Base-by-base conservation (phyloP, 176 grass and related monocot species). In the Metroxylon sagu region DNA sequence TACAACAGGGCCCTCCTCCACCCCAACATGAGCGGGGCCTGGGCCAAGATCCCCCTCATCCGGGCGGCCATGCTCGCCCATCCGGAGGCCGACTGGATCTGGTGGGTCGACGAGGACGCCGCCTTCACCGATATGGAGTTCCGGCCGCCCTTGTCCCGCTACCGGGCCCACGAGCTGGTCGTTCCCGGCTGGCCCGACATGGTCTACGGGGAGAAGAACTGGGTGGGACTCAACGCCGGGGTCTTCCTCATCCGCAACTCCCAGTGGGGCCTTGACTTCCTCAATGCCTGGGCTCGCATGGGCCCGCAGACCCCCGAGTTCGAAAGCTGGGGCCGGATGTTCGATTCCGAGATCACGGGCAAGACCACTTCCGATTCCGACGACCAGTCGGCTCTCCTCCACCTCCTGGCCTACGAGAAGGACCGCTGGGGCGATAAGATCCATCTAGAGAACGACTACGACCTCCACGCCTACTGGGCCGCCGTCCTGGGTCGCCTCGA, bases 21-120 rank as follows among this genome's bases (percentile, higher is more conserved):
- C 61, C 72, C 86, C 2, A 66, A 64, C 19, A 96, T 96, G 92
- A 50, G 54, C 54, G 56, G 61, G 26, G 90, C 77, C 81, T 97
- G 84, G 92, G 83, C 84, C 2, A 97, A 97, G 76, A 71, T 90
- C 31, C 92, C 92, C 2, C 6, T 49, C 17, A 62, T 96, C 50
- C 74, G 83, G 0, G 86, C 92, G 1, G 80, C 86, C 72, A 96
- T 96, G 86, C 61, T 90, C 2, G 83, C 92, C 19, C 86, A 90
- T 71, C 92, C 86, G 31, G 92, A 90, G 64, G 80, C 80, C 14
- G 92, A 96, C 48, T 97, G 87, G 83, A 69, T 97, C 25, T 97
- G 92, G 87, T 97, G 92, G 92, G 87, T 90, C 6, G 92, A 97
- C 72, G 90, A 83, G 5, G 92, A 96, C 68, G 87, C 92, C 27